Evolutionary conservation across 371 early-diverging fungal species (phyloP).

Genomic region (Mucor saturninus): DNA sequence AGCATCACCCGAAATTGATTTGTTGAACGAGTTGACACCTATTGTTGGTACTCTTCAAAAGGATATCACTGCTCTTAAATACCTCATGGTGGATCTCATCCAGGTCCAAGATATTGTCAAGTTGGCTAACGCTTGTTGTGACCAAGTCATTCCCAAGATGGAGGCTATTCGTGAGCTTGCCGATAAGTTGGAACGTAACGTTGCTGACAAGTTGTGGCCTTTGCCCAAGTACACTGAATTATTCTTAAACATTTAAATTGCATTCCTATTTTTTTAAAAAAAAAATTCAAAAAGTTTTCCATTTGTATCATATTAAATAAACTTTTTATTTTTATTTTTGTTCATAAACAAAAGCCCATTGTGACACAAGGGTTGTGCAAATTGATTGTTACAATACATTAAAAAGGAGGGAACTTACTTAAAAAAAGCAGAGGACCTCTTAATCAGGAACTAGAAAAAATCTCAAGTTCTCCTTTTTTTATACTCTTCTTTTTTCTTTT

Average conservation of each 20-base stretch:
- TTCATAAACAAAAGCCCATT: neutral
- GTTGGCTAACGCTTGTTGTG: slow-evolving; percentile 68
- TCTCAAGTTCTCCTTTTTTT: neutral
- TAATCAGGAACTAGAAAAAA: slow-evolving; percentile 8
- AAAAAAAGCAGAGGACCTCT: neutral
- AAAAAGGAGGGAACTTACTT: slow-evolving; percentile 5
- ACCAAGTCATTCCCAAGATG: slow-evolving; percentile 72
- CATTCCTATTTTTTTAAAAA: slow-evolving; percentile 4
- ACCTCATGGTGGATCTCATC: slow-evolving; percentile 62
- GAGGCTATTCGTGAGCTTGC: slow-evolving; percentile 72
- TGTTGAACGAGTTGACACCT: slow-evolving; percentile 74
- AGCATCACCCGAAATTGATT: slow-evolving; percentile 69
- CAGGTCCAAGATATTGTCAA: slow-evolving; percentile 64
- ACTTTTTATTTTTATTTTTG: slow-evolving; percentile 2
- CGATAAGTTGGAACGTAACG: slow-evolving; percentile 80
- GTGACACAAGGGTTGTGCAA: slow-evolving; percentile 10
- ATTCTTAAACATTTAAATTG: slow-evolving; percentile 72
- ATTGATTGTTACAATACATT: neutral
- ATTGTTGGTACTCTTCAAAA: slow-evolving; percentile 63
- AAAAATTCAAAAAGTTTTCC: slow-evolving; percentile 10
- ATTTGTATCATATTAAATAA: slow-evolving; percentile 8
- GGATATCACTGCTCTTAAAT: slow-evolving; percentile 58
- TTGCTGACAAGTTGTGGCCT: slow-evolving; percentile 93
- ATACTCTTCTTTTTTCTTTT: slow-evolving; percentile 5
- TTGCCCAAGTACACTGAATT: slow-evolving; percentile 97